Conservation (phyloP, 768 basidiomycete genomes). For the Mycena belliarum region DNA sequence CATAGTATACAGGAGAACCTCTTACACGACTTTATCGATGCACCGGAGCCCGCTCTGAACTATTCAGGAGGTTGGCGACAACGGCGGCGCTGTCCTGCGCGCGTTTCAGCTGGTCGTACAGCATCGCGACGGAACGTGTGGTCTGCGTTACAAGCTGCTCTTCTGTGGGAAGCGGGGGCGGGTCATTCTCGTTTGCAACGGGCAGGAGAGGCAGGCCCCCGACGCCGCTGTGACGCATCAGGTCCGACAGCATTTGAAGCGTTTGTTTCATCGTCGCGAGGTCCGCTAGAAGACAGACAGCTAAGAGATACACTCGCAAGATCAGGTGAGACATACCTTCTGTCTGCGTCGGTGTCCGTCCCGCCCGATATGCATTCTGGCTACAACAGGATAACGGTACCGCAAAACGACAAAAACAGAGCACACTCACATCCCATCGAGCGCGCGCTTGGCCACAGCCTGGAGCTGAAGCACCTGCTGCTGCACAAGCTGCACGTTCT, state of each 20-base stretch:
- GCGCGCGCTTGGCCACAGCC: conserved; percentile 45
- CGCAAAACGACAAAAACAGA: background rate
- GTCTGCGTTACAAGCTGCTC: conserved; percentile 46
- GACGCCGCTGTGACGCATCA: conserved; percentile 60
- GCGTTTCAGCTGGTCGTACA: conserved; percentile 53
- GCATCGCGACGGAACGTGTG: conserved; percentile 40
- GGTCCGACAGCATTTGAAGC: conserved; percentile 44
- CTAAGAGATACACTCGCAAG: background rate
- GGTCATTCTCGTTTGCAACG: conserved; percentile 15
- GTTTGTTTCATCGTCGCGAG: conserved; percentile 53
- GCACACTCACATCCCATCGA: conserved; percentile 54
- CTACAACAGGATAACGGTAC: conserved; percentile 29
- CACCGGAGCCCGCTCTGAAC: background rate
- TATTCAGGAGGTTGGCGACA: conserved; percentile 32
- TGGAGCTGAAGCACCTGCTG: conserved; percentile 53
- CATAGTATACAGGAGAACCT: too few relatives aligned
- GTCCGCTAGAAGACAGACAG: conserved; percentile 34
- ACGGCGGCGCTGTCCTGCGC: conserved; percentile 59
- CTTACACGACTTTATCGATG: too few relatives aligned
- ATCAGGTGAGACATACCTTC: conserved; percentile 40
- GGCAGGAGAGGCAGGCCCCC: conserved; percentile 61
- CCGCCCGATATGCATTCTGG: conserved; percentile 61
- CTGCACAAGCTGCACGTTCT: conserved; percentile 50
- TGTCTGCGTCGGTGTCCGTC: conserved; percentile 54
- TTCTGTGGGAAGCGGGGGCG: conserved; percentile 39